Percentiles rank a stretch among this genome's conserved stretches.
These are phyloP conservation scores for Zygosaccharomyces pseudorouxii DNA, from an alignment of 805 yeast genomes.

Conservation along the genomic window DNA sequence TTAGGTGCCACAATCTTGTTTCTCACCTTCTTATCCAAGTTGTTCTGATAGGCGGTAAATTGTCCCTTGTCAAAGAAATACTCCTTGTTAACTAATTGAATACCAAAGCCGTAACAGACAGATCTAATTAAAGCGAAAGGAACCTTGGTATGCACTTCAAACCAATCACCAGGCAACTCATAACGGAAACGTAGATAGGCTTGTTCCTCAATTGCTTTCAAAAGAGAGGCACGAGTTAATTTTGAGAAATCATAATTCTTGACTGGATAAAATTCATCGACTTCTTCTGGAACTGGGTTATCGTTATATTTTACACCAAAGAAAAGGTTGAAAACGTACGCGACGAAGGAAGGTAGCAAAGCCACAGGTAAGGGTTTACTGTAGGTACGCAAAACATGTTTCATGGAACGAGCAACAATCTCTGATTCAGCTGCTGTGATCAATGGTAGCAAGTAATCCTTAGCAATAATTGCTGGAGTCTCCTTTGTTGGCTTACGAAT, in stretches of 20 bases:
- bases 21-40: constrained; percentile 37
- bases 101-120: constrained; percentile 72
- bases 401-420: constrained; percentile 73
- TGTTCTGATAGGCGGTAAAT: constrained; percentile 29
- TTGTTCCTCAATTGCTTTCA: constrained; percentile 45
- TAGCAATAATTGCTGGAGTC: constrained; percentile 34
- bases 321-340: constrained; percentile 68
- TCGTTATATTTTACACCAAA: constrained; percentile 49
- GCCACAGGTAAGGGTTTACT: constrained; percentile 46
- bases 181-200: constrained; percentile 62
- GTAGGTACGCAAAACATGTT: constrained; percentile 60
- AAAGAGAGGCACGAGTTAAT: constrained; percentile 45
- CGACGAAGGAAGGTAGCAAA: constrained; percentile 54
- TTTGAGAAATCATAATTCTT: constrained; percentile 40
- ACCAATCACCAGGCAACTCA: constrained; percentile 49
- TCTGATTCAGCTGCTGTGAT: constrained; percentile 48
- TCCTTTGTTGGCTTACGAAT: constrained; percentile 35
- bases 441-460: constrained; percentile 43
- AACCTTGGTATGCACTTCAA: constrained; percentile 33
- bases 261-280: constrained; percentile 44
- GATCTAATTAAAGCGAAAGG: constrained; percentile 55
- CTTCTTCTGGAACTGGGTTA: constrained; percentile 39
- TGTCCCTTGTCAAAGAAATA: constrained; percentile 41
- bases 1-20: constrained; percentile 29
- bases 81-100: constrained; percentile 63